Evolutionary conservation across 176 grass and related monocot genomes (phyloP), one percentile per base, ranked within the genome.

Genomic region (Chloris gayana): DNA sequence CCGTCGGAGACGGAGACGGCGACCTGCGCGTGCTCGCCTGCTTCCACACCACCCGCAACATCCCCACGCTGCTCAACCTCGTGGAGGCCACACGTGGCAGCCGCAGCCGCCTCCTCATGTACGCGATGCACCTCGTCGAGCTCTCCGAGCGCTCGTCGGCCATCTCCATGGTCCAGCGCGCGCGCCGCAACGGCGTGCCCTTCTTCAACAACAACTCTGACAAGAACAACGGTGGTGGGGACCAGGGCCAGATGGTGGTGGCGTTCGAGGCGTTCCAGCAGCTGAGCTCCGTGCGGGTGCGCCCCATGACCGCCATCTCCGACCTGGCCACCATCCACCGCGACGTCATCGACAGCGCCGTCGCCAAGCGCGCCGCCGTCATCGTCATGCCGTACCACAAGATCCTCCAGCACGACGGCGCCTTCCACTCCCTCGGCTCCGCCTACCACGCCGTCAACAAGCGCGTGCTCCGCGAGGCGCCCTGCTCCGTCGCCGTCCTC

Each of bases 111-210:
- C 86, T 97, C 32, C 47, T 24, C 7, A 75, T 97, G 61, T 97
- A 91, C 77, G 91, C 94, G 9, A 86, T 97, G 90, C 93, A 97
- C 77, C 88, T 97, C 7, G 80, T 97, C 32, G 88, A 97, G 90
- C 78, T 97, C 22, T 97, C 91, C 5, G 91, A 97, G 75, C 64
- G 91, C 37, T 91, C 89, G 18, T 97, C 94, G 14, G 86, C 91
- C 2, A 91, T 97, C 84, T 75, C 56, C 73, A 82, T 97, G 81
- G 91, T 97, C 57, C 94, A 93, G 22, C 85, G 75, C 59, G 82
- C 82, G 22, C 79, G 89, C 12, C 81, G 67, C 67, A 83, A 93
- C 45, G 91, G 89, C 56, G 38, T 86, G 78, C 89, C 94, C 0
- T 97, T 97, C 70, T 97, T 89, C 85, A 91, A 85, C 76, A 72